Evolutionary conservation across 345 rosid genomes (phyloP), one percentile per base, ranked within the genome.

Genomic region (Acer negundo): DNA sequence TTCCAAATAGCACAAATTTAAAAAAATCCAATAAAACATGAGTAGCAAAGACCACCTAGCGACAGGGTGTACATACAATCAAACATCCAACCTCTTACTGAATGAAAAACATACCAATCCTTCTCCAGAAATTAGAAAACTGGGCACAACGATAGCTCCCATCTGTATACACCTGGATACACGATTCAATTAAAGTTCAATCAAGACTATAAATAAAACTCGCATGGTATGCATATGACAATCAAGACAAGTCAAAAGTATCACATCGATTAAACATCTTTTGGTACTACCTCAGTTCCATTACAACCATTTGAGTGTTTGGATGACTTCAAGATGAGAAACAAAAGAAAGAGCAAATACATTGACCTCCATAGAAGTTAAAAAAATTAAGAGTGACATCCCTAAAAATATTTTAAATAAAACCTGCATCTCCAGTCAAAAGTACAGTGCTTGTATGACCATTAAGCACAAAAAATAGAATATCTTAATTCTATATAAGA

Each of bases 101-200:
- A 68, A 75, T 56, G 51, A 69, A 68, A 55, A 72, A 49, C 80
- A 42, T 86, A 92, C 95, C 92, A 55, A 89, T 87, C 82, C 83
- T 81, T 84, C 82, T 88, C 97, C 97, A 95, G 17, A 82, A 70
- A 69, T 78, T 73, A 75, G 78, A 78, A 82, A 79, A 87, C 19
- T 82, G 91, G 70, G 90, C 88, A 85, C 90, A 91, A 71, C 75
- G 90, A 64, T 74, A 80, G 90, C 97, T 95, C 79, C 92, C 92
- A 67, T 83, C 88, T 65, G 98, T 87, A 84, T 89, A 93, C 58
- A 91, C 79, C 98, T 95, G 80, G 24, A 71, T 16, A 19, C 73
- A 58, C 22, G 71, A 68, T 46, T n/a, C 56, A 55, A 69, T 67
- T 13, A 70, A 46, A 26, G 72, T 42, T 35, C 51, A 35, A 70